Evolutionary conservation across 306 rosid genomes (phyloP).

Genomic region (Myrica gale): DNA sequence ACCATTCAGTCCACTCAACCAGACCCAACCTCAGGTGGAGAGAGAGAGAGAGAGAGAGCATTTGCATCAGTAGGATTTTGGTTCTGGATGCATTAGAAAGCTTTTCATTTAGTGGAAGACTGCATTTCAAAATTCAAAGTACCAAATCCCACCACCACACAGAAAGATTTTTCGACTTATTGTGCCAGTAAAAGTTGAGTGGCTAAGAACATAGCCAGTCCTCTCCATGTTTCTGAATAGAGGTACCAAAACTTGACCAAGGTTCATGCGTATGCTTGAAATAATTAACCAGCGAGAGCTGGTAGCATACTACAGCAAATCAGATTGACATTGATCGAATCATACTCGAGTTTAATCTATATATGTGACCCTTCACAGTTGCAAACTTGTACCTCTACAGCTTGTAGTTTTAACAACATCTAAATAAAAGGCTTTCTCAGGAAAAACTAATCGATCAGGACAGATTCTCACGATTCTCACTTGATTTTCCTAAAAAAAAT

Average conservation of each 20-base stretch:
- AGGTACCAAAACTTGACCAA: constrained; percentile 30
- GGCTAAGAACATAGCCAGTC: constrained; percentile 24
- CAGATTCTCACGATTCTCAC: neutral
- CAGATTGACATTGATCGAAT: neutral
- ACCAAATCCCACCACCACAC: constrained; percentile 45
- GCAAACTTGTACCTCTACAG: neutral
- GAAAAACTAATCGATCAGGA: neutral
- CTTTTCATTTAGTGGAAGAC: constrained; percentile 49
- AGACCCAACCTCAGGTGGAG: constrained; percentile 44
- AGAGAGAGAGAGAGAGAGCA: constrained; percentile 8
- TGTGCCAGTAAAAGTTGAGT: constrained; percentile 28
- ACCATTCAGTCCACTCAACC: constrained; percentile 71
- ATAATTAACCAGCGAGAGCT: neutral
- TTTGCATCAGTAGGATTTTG: constrained; percentile 28
- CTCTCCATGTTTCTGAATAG: constrained; percentile 28
- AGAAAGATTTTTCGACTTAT: constrained; percentile 34
- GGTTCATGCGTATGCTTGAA: constrained; percentile 19
- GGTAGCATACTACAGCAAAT: neutral
- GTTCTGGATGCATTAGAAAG: constrained; percentile 30
- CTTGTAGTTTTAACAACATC: neutral
- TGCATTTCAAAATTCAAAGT: constrained; percentile 60
- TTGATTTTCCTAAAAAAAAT: constrained; percentile 7
- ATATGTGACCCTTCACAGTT: neutral
- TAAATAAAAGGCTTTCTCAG: neutral
- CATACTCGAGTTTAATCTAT: neutral